Percentiles rank a stretch among this genome's conserved stretches.
Evolutionary conservation across 495 filamentous ascomycete species (phyloP).

Genomic region (Xylaria flabelliformis): DNA sequence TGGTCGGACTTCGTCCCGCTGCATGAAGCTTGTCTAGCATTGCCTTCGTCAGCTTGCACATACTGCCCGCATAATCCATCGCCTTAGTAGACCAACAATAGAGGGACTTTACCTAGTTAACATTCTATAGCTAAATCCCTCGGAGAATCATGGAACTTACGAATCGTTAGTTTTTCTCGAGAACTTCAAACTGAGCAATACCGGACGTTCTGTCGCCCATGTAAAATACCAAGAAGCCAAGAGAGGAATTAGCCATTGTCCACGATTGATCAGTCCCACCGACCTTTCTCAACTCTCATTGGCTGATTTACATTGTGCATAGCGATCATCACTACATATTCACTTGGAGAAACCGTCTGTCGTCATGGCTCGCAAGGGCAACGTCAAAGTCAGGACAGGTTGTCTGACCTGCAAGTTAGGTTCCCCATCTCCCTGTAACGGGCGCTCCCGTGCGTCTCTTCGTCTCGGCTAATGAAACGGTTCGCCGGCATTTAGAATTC

Average conservation of each 20-base stretch:
- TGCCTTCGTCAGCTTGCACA: neutral
- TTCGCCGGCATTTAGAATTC: slow-evolving; percentile 42
- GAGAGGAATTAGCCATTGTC: neutral
- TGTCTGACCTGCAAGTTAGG: slow-evolving; percentile 41
- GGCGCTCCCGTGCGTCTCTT: neutral
- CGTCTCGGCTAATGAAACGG: slow-evolving; percentile 7
- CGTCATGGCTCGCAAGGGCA: slow-evolving; percentile 38
- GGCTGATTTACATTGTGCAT: neutral
- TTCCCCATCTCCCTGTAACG: neutral
- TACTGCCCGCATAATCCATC: neutral
- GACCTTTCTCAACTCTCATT: neutral
- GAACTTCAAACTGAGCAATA: neutral
- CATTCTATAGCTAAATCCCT: neutral
- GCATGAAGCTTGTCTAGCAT: neutral
- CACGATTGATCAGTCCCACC: neutral
- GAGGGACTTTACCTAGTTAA: neutral
- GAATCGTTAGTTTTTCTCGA: neutral
- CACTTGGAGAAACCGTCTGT: neutral
- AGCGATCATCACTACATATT: neutral
- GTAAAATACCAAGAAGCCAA: neutral
- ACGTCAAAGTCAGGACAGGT: slow-evolving; percentile 35
- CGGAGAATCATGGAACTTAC: neutral
- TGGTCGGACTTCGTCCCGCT: slow-evolving; percentile 21
- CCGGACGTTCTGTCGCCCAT: neutral
- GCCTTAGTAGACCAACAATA: neutral